Base-by-base conservation (phyloP, 805 yeast genomes). In the Candida pini region DNA sequence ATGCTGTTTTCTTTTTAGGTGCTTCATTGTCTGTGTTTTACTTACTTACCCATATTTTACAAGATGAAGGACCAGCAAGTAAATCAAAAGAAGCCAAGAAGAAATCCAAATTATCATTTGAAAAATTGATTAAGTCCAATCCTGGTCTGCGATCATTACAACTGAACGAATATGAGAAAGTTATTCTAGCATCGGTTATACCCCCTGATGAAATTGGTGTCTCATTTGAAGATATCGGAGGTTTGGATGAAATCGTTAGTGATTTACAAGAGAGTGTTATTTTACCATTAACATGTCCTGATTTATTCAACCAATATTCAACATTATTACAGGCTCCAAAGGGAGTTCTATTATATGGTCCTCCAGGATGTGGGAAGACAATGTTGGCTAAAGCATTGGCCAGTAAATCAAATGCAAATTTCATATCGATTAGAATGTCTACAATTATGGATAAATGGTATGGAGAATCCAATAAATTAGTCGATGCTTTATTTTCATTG, bases 281-380 rank as follows among this genome's bases (percentile, higher is more conserved):
- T 27, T 80, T 85, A 47, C 98, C 98, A 1, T 65, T 92, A 38
- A 81, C 84, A 13, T 65, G 76, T 47, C 96, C 96, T 0, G 85
- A 76, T 31, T 60, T 87, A 26, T 88, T 83, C 54, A 64, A 75
- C 9, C 78, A 75, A 34, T 84, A 81, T 45, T 77, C 86, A 34
- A 43, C 62, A 15, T 66, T 90, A 34, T 64, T 90, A 18, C 86
- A 83, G 51, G 90, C 96, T 1, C 98, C 98, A 2, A 88, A 86
- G 52, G 98, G 98, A 26, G 97, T 90, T 3, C 63, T 90, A 23
- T 68, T 89, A 31, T 80, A 86, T 53, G 97, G 97, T 0, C 97
- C 97, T 3, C 97, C 97, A 0, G 97, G 97, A 0, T 90, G 97
- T 58, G 97, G 97, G 36, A 90, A 90, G 61, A 90, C 97, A 4